A percentile compares a stretch with the other conserved stretches of the same genome.
phyloP scores from a whole-genome alignment of 2,329 filamentous ascomycete species.

The Falciphora oryzae region DNA sequence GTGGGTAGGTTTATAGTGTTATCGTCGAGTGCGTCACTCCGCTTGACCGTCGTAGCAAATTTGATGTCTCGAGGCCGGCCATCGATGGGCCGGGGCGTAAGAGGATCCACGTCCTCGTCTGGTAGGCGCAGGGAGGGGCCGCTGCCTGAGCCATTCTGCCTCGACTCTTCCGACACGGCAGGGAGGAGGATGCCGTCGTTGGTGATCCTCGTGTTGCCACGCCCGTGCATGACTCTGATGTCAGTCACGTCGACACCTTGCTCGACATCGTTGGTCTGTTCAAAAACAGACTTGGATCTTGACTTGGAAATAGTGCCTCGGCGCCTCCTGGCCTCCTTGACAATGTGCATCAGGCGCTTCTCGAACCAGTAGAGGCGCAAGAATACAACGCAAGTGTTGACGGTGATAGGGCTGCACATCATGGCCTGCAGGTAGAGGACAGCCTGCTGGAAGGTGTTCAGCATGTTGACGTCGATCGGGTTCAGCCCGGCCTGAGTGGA shows the following conservation, averaged over 20 bases:
- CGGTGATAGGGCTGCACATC: constrained; percentile 75
- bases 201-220: constrained; percentile 48
- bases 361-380: constrained; percentile 97
- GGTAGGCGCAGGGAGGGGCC: not conserved
- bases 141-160: constrained; percentile 22
- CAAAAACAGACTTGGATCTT: constrained; percentile 27
- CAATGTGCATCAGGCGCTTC: constrained; percentile 84
- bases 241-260: constrained; percentile 58
- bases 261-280: constrained; percentile 40
- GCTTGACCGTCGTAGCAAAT: constrained; percentile 62
- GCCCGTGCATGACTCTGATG: constrained; percentile 61
- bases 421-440: constrained; percentile 67
- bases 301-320: constrained; percentile 60
- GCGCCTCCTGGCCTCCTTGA: constrained; percentile 61
- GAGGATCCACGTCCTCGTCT: constrained; percentile 7
- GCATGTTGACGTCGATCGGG: constrained; percentile 61
- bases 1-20: constrained; percentile 41
- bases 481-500: constrained; percentile 94
- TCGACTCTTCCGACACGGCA: constrained; percentile 20
- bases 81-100: constrained; percentile 17
- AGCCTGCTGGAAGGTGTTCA: constrained; percentile 69
- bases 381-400: constrained; percentile 83
- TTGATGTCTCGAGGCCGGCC: constrained; percentile 47
- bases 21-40: constrained; percentile 49
- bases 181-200: constrained; percentile 54